Conservation (phyloP, 441 rosid genomes). For the Hura crepitans region DNA sequence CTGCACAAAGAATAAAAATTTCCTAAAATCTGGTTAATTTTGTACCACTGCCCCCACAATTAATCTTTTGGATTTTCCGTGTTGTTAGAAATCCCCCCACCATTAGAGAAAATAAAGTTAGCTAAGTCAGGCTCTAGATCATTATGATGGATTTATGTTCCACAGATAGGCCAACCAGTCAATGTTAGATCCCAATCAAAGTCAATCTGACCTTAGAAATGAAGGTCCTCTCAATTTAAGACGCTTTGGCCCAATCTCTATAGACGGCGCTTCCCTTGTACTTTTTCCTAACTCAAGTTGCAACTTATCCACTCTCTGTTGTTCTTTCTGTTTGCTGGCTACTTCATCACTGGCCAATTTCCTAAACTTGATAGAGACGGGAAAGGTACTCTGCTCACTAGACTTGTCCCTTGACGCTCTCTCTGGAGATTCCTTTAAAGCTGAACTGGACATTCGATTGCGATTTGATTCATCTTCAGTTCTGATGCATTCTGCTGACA, state of each 20-base stretch:
- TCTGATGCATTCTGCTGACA: constrained; percentile 33
- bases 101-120: constrained; percentile 49
- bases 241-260: constrained; percentile 68
- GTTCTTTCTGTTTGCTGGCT: constrained; percentile 30
- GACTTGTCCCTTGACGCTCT: constrained; percentile 32
- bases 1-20: constrained; percentile 61
- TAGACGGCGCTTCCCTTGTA: constrained; percentile 35
- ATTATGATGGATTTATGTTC: constrained; percentile 17
- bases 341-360: constrained; percentile 40
- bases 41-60: constrained; percentile 42
- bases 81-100: constrained; percentile 59
- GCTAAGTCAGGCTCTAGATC: constrained; percentile 45
- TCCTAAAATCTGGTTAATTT: constrained; percentile 47
- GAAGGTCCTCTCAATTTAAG: constrained; percentile 74
- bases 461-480: constrained; percentile 38
- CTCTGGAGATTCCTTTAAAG: constrained; percentile 35
- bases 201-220: constrained; percentile 40
- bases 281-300: constrained; percentile 36
- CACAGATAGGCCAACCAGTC: constrained; percentile 28
- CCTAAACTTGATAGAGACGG: constrained; percentile 48
- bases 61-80: constrained; percentile 34
- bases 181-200: constrained; percentile 22
- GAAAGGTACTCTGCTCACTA: constrained; percentile 34
- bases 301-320: constrained; percentile 38
- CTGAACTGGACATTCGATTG: constrained; percentile 17